Evolutionary conservation across 257 asterid species (phyloP), one percentile per base, ranked within the genome.

Genomic region (Solanum dulcamara): DNA sequence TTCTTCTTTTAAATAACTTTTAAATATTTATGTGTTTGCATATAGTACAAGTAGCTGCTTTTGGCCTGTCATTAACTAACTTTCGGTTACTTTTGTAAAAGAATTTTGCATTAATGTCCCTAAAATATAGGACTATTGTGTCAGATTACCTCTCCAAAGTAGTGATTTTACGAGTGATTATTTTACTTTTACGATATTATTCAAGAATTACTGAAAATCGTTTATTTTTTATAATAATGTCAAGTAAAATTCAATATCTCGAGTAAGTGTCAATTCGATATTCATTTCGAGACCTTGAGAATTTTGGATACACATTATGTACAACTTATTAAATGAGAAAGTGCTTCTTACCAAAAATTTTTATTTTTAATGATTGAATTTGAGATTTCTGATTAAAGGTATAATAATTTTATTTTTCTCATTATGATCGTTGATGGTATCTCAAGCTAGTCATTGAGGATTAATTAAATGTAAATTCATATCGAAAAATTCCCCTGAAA

Each of bases 21-120:
- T n/a, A 20, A 77, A 46, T 77, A 46, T 46, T 46, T 46, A 30
- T 46, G 17, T 30, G 2, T 44, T 75, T 77, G 24, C 62, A 10
- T 46, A 35, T 46, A 46, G 38, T 77, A 77, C 62, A 77, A 26
- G 33, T 79, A 2, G 83, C 62, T 26, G 64, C 11, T 79, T 77
- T 46, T 22, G 26, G 64, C 64, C 42, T 48, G 44, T 79, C 83
- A 75, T 77, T 48, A 46, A 77, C 83, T 28, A 9, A 79, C 83
- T 79, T 79, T 79, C 42, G 44, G 83, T 79, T 9, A 28, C 10
- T 28, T 70, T 18, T 20, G 18, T 35, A 20, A 9, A 20, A 68
- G 8, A 51, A 35, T 35, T 70, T 70, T 70, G 28, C 79, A 35
- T 4, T 9, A 9, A 70, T 20, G 79, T 70, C 79, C 48, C 79